phyloP scores from a whole-genome alignment of 106 monocot genomes.

The Apostasia ramifera region DNA sequence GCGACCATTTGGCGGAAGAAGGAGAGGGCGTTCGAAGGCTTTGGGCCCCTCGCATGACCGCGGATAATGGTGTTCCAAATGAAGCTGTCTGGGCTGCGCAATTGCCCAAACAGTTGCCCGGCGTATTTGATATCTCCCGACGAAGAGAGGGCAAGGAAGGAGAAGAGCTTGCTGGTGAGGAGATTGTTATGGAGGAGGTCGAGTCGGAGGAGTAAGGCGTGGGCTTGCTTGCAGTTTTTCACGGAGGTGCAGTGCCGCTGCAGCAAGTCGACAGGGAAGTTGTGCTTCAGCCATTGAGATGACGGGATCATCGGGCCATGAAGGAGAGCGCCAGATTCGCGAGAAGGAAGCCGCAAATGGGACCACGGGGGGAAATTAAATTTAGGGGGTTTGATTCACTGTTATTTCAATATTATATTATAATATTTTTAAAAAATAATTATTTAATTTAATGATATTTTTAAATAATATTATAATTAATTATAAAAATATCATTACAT shows the following conservation, averaged over 20 bases:
- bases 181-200: constrained; percentile 14
- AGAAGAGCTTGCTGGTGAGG: constrained; percentile 22
- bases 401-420: too few species aligned
- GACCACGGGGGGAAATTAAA: too few species aligned
- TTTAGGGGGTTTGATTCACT: too few species aligned
- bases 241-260: constrained; percentile 22
- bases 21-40: constrained; percentile 12
- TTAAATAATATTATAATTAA: too few species aligned
- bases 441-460: too few species aligned
- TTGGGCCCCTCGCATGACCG: constrained; percentile 11
- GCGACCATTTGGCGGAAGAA: constrained; percentile 6
- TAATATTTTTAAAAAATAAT: too few species aligned
- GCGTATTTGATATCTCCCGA: constrained; percentile 20
- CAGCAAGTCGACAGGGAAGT: constrained; percentile 3
- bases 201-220: constrained; percentile 25
- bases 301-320: constrained; percentile 9
- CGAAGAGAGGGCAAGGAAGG: constrained; percentile 23
- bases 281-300: constrained; percentile 5
- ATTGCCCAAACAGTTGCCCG: constrained; percentile 8
- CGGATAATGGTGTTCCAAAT: constrained; percentile 23
- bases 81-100: constrained; percentile 19
- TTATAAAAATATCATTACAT: too few species aligned
- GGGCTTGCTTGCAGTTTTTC: constrained; percentile 26
- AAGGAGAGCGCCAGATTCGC: not conserved
- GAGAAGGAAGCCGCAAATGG: too few species aligned